These are phyloP conservation scores for Clitocybe nebularis DNA, from an alignment of 1,284 basidiomycete genomes.

Conservation along the genomic window DNA sequence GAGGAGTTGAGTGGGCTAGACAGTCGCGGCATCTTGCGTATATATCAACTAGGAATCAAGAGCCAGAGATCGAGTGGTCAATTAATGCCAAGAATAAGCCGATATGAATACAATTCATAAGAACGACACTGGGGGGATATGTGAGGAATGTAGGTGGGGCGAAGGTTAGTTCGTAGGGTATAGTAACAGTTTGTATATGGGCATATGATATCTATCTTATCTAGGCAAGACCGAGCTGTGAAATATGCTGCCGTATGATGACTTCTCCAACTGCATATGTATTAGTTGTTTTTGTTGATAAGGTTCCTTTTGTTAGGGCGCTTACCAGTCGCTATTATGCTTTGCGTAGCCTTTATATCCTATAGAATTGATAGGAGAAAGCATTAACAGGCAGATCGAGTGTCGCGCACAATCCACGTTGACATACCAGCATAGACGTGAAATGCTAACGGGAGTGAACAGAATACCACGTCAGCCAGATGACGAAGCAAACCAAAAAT, in stretches of 20 bases:
- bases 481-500: constrained; percentile 2
- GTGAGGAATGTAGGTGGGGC: not conserved
- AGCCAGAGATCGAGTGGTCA: constrained; percentile 31
- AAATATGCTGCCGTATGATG: constrained; percentile 59
- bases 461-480: no score
- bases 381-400: not conserved
- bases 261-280: constrained; percentile 50
- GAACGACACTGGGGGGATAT: not conserved
- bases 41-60: constrained; percentile 38
- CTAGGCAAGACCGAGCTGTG: constrained; percentile 48
- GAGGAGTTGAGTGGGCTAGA: constrained; percentile 25
- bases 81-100: constrained; percentile 32
- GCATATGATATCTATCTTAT: not conserved
- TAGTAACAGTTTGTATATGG: not conserved
- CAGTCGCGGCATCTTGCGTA: constrained; percentile 23
- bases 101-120: constrained; percentile 19
- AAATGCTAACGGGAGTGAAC: constrained; percentile 50
- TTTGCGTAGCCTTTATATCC: constrained; percentile 74
- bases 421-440: constrained; percentile 65
- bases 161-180: not conserved
- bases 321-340: constrained; percentile 68
- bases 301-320: constrained; percentile 6
- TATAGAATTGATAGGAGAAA: constrained; percentile 24
- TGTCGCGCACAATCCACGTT: not conserved
- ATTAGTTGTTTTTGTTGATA: constrained; percentile 4